A percentile compares a stretch with the other conserved stretches of the same genome.
Evolutionary conservation across 495 filamentous ascomycete genomes (phyloP).

Genomic region (Talaromyces stipitatus): DNA sequence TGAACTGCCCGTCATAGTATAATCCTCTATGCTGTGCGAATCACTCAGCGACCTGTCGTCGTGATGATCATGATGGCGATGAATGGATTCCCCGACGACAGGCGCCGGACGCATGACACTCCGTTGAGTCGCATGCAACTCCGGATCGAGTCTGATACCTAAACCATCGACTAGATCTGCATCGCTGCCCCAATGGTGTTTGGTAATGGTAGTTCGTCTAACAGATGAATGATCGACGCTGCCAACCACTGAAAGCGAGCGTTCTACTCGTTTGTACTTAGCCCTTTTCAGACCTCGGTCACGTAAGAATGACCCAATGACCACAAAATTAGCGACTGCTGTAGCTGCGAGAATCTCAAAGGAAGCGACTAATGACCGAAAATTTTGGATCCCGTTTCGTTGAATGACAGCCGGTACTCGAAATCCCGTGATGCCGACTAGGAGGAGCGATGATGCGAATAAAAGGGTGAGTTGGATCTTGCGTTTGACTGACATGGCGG

Average conservation of each 20-base stretch:
- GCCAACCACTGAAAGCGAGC: conserved; percentile 44
- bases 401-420: conserved; percentile 64
- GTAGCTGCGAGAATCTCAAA: conserved; percentile 73
- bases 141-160: conserved; percentile 57
- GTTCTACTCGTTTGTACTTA: conserved; percentile 54
- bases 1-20: conserved; percentile 14
- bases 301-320: conserved; percentile 74
- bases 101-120: conserved; percentile 33
- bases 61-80: conserved; percentile 5
- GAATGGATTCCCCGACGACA: conserved; percentile 17
- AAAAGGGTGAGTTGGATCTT: conserved; percentile 61
- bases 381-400: conserved; percentile 57
- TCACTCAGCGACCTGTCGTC: conserved; percentile 20
- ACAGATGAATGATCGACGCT: conserved; percentile 43
- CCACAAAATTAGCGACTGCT: conserved; percentile 66
- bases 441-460: conserved; percentile 72
- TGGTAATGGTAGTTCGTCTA: conserved; percentile 42
- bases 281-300: conserved; percentile 71
- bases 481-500: conserved; percentile 58
- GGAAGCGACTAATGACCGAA: conserved; percentile 68
- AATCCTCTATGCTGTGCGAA: conserved; percentile 15
- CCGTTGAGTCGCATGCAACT: conserved; percentile 38
- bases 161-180: conserved; percentile 68
- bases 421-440: conserved; percentile 69
- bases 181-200: conserved; percentile 72